Percentiles rank a stretch among this genome's conserved stretches.
Evolutionary conservation across 352 stramenopile genomes (phyloP).

Genomic region (Globisporangium polare): DNA sequence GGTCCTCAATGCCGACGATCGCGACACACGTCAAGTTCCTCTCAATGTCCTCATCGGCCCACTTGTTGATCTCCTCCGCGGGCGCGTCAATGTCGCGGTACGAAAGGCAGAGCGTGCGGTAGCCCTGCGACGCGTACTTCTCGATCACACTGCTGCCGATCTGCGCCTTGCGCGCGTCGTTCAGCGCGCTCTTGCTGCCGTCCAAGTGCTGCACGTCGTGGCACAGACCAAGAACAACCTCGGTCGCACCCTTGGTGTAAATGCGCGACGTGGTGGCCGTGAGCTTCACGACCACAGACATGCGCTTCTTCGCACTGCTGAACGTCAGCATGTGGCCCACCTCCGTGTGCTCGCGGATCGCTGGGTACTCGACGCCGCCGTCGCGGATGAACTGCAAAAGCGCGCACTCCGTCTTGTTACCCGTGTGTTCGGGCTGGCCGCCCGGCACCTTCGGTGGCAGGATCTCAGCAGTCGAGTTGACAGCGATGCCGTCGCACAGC

Average conservation of each 20-base stretch:
- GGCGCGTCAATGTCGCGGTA: conserved; percentile 34
- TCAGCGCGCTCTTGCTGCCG: conserved; percentile 28
- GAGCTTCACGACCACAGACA: conserved; percentile 56
- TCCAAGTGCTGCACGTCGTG: conserved; percentile 40
- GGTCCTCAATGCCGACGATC: conserved; percentile 93
- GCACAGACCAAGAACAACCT: conserved; percentile 53
- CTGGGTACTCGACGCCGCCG: conserved; percentile 44
- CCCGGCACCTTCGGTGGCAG: conserved; percentile 36
- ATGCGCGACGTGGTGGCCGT: conserved; percentile 38
- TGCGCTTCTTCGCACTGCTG: conserved; percentile 65
- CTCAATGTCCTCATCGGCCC: conserved; percentile 26
- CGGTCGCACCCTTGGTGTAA: conserved; percentile 60
- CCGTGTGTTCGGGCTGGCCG: conserved; percentile 52
- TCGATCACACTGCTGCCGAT: conserved; percentile 50
- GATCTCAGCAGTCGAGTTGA: conserved; percentile 66
- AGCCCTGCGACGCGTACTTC: conserved; percentile 57
- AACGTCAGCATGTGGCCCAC: conserved; percentile 66
- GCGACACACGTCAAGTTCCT: conserved; percentile 42
- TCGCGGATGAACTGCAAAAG: conserved; percentile 52
- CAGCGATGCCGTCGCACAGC: conserved; percentile 35
- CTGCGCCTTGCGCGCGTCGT: conserved; percentile 27
- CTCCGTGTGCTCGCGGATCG: conserved; percentile 28
- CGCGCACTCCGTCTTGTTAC: conserved; percentile 69
- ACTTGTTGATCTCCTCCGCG: conserved; percentile 17
- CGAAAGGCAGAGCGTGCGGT: conserved; percentile 73